Percentiles rank a stretch among this genome's conserved stretches.
These are phyloP conservation scores for Penicillium palitans DNA, from an alignment of 2,329 filamentous ascomycete species.

Conservation along the genomic window DNA sequence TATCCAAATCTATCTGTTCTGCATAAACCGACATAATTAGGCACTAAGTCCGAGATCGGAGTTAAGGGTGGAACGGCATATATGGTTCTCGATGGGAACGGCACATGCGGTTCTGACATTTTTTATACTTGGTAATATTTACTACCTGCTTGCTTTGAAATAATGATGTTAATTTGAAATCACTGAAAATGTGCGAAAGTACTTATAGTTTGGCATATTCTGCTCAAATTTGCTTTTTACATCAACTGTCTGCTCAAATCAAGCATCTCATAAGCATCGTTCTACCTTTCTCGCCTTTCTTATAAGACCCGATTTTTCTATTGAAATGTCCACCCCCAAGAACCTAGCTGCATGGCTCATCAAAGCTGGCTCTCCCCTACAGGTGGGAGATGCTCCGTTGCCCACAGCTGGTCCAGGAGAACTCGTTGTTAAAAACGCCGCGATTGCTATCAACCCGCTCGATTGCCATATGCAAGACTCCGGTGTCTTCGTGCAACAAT, in stretches of 20 bases:
- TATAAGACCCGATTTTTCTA: not conserved
- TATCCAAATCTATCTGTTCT: too few species aligned
- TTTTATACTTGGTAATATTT: not conserved
- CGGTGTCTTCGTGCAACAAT: not conserved
- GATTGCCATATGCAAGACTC: not conserved
- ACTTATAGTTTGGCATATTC: not conserved
- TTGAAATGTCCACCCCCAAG: not conserved
- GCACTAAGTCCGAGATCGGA: too few species aligned
- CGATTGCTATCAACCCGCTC: not conserved
- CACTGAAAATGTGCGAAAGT: not conserved
- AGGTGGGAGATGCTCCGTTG: too few species aligned
- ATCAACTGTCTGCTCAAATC: not conserved
- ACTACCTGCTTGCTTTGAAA: not conserved
- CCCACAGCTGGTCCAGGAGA: not conserved
- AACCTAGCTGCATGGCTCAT: not conserved
- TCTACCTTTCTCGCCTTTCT: not conserved
- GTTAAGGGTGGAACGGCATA: too few species aligned
- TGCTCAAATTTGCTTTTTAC: not conserved
- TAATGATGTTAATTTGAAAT: not conserved
- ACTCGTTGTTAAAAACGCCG: not conserved
- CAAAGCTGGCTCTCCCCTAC: not conserved
- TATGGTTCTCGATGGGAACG: too few species aligned
- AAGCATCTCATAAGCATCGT: not conserved
- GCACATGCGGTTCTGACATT: too few species aligned
- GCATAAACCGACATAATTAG: too few species aligned